Evolutionary conservation across 352 stramenopile genomes (phyloP).

Genomic region (Phytophthora idaei): DNA sequence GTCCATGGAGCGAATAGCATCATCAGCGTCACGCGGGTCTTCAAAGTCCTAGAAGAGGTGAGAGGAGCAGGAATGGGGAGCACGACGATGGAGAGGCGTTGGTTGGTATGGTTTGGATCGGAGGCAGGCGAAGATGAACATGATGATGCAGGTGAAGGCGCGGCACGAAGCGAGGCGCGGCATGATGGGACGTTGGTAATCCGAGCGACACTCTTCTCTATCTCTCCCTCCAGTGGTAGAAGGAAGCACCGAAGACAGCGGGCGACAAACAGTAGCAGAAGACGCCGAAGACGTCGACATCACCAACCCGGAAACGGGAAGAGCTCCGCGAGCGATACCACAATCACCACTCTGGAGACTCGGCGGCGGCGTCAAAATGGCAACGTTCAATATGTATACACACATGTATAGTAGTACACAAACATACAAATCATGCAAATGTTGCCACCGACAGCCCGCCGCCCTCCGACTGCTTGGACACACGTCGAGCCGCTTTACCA

Average conservation of each 20-base stretch:
- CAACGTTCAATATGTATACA: constrained; percentile 9
- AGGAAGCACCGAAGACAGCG: constrained; percentile 13
- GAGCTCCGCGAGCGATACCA: constrained; percentile 8
- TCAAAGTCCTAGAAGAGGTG: constrained; percentile 87
- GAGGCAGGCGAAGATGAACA: constrained; percentile 31
- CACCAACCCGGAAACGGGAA: neutral
- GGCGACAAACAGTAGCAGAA: neutral
- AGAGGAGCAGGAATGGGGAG: constrained; percentile 51
- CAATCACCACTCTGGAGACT: constrained; percentile 12
- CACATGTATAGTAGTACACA: constrained; percentile 19
- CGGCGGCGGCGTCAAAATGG: constrained; percentile 8
- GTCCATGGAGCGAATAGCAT: constrained; percentile 88
- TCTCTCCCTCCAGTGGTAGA: constrained; percentile 26
- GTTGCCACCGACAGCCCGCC: constrained; percentile 21
- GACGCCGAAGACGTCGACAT: constrained; percentile 6
- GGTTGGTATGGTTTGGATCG: constrained; percentile 41
- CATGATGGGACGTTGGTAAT: constrained; percentile 44
- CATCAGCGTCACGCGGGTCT: constrained; percentile 87
- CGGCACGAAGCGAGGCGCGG: constrained; percentile 27
- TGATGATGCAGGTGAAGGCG: constrained; percentile 4
- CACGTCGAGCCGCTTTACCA: constrained; percentile 4
- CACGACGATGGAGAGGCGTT: constrained; percentile 60
- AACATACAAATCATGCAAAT: constrained; percentile 27
- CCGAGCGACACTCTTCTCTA: constrained; percentile 16
- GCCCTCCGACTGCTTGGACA: constrained; percentile 6